A percentile compares a stretch with the other conserved stretches of the same genome.
phyloP scores from a whole-genome alignment of 169 alveolate genomes.

The Perkinsus chesapeaki region DNA sequence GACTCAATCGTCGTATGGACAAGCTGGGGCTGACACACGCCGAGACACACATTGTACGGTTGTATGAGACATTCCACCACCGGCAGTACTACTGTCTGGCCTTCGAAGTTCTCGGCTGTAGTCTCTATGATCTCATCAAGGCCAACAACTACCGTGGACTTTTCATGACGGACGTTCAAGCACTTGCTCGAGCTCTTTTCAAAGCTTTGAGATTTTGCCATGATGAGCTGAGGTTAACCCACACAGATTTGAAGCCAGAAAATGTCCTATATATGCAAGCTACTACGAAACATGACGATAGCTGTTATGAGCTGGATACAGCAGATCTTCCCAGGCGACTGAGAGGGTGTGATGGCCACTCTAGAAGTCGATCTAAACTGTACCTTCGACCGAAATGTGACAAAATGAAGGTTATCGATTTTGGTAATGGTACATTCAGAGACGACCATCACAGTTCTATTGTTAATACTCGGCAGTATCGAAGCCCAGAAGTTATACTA shows the following conservation, averaged over 20 bases:
- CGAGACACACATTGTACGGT: slow-evolving; percentile 53
- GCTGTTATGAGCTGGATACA: background rate
- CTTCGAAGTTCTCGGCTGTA: background rate
- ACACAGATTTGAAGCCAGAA: slow-evolving; percentile 85
- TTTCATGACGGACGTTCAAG: slow-evolving; percentile 74
- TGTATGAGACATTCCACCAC: background rate
- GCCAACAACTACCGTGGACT: slow-evolving; percentile 80
- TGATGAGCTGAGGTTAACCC: slow-evolving; percentile 75
- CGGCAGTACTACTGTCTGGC: background rate
- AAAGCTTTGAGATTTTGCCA: slow-evolving; percentile 70
- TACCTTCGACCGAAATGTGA: background rate
- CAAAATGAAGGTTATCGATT: slow-evolving; percentile 81
- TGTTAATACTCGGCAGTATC: slow-evolving; percentile 91
- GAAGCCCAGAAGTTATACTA: slow-evolving; percentile 95
- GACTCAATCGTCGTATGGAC: slow-evolving; percentile 48
- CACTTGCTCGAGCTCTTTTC: slow-evolving; percentile 78
- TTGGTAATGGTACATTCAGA: slow-evolving; percentile 92
- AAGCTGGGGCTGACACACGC: background rate
- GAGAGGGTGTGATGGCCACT: background rate
- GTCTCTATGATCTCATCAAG: background rate
- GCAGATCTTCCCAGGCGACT: background rate
- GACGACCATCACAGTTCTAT: slow-evolving; percentile 84
- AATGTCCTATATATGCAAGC: slow-evolving; percentile 8
- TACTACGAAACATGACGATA: background rate
- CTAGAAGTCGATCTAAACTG: background rate